Percentiles rank a stretch among this genome's conserved stretches.
Conservation (phyloP, 2,329 filamentous ascomycete genomes). For the Zymoseptoria ardabiliae region DNA sequence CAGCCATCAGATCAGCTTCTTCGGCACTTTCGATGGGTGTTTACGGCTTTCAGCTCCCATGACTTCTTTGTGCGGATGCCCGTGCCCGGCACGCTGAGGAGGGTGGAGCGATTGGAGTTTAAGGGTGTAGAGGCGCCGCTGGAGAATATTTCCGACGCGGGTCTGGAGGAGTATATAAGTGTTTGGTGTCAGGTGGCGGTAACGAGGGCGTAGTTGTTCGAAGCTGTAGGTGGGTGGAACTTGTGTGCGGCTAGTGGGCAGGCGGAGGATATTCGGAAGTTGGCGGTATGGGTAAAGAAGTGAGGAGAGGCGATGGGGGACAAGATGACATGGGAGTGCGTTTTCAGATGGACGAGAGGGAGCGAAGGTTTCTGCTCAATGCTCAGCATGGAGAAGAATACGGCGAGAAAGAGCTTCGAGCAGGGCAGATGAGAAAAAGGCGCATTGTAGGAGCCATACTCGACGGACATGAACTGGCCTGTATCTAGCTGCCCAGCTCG, state of each 20-base stretch:
- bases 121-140: background rate
- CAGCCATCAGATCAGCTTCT: background rate
- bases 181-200: no score
- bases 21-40: background rate
- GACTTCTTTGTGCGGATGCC: background rate
- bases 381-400: no score
- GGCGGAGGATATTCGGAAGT: background rate
- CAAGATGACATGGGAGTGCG: no score
- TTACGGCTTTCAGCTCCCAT: background rate
- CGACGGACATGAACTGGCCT: no score
- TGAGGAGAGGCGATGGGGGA: background rate
- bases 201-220: background rate
- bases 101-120: background rate
- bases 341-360: no score
- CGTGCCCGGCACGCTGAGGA: background rate
- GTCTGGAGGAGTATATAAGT: background rate
- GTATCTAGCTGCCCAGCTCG: no score
- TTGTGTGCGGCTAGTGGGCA: background rate
- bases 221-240: background rate
- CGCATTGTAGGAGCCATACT: no score
- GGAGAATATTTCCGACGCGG: background rate
- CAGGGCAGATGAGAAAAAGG: no score
- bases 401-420: no score
- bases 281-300: background rate
- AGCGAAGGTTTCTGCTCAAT: no score